Evolutionary conservation across 2,329 filamentous ascomycete genomes (phyloP), one percentile per base, ranked within the genome.

Genomic region (Cladosporium oxysporum): DNA sequence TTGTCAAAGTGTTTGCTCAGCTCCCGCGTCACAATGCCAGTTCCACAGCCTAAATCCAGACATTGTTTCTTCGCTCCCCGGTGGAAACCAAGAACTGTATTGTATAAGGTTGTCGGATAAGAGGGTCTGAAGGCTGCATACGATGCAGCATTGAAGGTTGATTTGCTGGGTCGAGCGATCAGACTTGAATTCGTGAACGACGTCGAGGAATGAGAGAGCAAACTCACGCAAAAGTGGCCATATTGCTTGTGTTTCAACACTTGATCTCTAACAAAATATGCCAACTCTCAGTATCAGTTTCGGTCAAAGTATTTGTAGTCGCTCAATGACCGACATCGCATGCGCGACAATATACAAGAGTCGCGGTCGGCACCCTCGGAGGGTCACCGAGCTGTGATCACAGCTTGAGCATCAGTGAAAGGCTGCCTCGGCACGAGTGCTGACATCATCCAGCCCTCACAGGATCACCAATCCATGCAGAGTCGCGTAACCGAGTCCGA

Each of bases 11-110:
- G 75, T n/a, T 80, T 77, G 58, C 83, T 80, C 33, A 90, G 77
- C 29, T 81, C 80, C 8, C 85, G 83, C 7, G 85, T 79, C 26
- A 88, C 82, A 60, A 85, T 78, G 26, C 87, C 88, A 67, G 88
- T 87, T 3, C 88, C 88, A 70, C 85, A 87, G 58, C 88, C 88
- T n/a, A 90, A 78, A 72, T 90, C 88, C 10, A 90, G 74, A 62
- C 77, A 77, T 23, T 77, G 72, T 2, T 72, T 73, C 11, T 73
- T 67, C 71, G 78, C 72, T 4, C 77, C 76, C 28, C 79, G 77
- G 74, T 89, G 85, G 74, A 85, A 88, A 26, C 74, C 72, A 14
- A 89, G 79, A 11, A 89, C 76, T 21, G 78, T 82, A 61, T 80
- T 79, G 76, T 84, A 88, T 33, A 90, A 78, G 23, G 77, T 78